These are phyloP conservation scores for Coemansia sp. DNA, from an alignment of 192 early-diverging fungal species.

Conservation along the genomic window DNA sequence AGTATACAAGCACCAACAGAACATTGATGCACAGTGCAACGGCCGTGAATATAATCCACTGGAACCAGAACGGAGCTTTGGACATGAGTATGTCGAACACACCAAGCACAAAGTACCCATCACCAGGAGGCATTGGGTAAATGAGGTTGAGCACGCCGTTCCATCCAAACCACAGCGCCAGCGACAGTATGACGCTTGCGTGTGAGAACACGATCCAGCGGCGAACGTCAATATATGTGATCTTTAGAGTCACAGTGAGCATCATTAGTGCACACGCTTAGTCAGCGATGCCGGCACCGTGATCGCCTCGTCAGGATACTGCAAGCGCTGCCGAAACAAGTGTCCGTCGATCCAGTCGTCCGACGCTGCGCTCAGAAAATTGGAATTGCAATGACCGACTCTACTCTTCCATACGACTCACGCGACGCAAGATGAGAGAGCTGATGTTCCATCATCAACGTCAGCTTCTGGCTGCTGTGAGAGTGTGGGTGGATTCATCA, in stretches of 20 bases:
- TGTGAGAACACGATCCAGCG: conserved; percentile 65
- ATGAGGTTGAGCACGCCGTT: conserved; percentile 61
- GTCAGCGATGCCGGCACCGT: conserved; percentile 55
- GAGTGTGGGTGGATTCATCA: conserved; percentile 42
- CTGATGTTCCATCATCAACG: conserved; percentile 24
- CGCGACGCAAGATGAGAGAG: conserved; percentile 31
- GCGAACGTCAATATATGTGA: conserved; percentile 68
- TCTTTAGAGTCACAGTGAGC: conserved; percentile 67
- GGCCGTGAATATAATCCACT: conserved; percentile 57
- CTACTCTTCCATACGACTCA: conserved; percentile 18
- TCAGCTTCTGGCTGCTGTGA: conserved; percentile 28
- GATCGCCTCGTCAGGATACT: conserved; percentile 41
- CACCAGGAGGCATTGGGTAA: conserved; percentile 53
- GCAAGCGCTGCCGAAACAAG: conserved; percentile 49
- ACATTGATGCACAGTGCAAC: conserved; percentile 59
- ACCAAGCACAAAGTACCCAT: conserved; percentile 60
- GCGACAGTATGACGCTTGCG: conserved; percentile 56
- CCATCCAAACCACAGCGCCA: conserved; percentile 64
- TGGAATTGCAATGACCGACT: conserved; percentile 48
- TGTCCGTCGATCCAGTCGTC: conserved; percentile 53
- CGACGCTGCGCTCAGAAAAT: conserved; percentile 47
- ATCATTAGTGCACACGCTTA: conserved; percentile 60
- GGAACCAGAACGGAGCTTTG: conserved; percentile 59
- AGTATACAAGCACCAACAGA: conserved; percentile 35
- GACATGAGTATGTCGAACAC: conserved; percentile 53